Evolutionary conservation across 805 yeast genomes (phyloP).

Genomic region (Hanseniaspora guilliermondii): DNA sequence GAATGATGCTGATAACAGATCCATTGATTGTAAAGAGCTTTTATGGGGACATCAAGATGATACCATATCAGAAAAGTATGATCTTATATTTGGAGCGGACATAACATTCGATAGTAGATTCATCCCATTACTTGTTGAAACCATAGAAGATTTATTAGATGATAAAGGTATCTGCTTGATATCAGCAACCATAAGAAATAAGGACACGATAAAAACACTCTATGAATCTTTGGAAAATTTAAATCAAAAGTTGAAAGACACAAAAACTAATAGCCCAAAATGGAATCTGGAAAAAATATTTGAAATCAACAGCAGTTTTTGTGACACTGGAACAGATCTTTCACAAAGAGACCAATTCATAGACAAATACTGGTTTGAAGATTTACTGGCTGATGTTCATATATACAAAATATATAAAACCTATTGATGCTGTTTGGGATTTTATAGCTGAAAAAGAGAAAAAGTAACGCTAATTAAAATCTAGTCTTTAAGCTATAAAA

Average conservation of each 20-base stretch:
- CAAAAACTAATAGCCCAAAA: background rate
- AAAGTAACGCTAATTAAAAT: no score
- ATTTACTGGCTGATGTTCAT: conserved; percentile 12
- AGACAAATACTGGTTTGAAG: conserved; percentile 8
- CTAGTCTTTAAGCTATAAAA: background rate
- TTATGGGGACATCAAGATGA: conserved; percentile 42
- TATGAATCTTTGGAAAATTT: conserved; percentile 25
- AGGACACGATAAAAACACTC: conserved; percentile 36
- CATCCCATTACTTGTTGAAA: conserved; percentile 42
- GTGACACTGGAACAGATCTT: background rate
- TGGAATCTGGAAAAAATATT: conserved; percentile 9
- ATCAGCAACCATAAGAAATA: conserved; percentile 68
- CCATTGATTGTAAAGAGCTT: conserved; percentile 22
- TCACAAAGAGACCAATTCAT: conserved; percentile 2
- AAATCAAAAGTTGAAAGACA: background rate
- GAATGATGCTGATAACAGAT: conserved; percentile 29
- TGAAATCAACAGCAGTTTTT: conserved; percentile 3
- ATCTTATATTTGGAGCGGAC: conserved; percentile 68
- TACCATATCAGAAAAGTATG: conserved; percentile 22
- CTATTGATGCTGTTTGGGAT: background rate
- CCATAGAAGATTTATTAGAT: conserved; percentile 27
- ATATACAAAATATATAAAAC: conserved; percentile 6
- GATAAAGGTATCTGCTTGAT: conserved; percentile 31
- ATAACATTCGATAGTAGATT: conserved; percentile 67
- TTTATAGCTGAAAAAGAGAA: no score